phyloP scores from a whole-genome alignment of 495 filamentous ascomycete species.

The Pseudomonodictys pantanalensis region DNA sequence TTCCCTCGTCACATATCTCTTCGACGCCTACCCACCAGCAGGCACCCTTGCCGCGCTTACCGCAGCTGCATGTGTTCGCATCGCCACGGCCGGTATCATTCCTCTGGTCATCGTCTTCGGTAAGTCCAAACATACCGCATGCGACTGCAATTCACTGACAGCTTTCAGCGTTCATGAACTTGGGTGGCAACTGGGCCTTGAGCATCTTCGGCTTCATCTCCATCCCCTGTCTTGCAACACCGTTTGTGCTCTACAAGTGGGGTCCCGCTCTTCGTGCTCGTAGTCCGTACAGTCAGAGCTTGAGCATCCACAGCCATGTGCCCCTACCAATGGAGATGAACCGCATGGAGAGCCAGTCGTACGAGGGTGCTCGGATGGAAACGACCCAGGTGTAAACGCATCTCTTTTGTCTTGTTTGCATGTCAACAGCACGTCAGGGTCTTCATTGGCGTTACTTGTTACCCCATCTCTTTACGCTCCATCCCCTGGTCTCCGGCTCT shows the following conservation, averaged over 20 bases:
- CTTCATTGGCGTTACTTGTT: too few species aligned
- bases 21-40: slow-evolving; percentile 43
- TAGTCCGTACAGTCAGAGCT: slow-evolving; percentile 20
- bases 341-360: not conserved
- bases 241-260: slow-evolving; percentile 33
- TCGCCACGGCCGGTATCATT: slow-evolving; percentile 30
- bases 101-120: slow-evolving; percentile 32
- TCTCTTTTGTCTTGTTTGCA: not conserved
- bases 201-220: slow-evolving; percentile 38
- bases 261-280: slow-evolving; percentile 25
- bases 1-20: slow-evolving; percentile 44
- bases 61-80: slow-evolving; percentile 25
- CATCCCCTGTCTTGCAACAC: slow-evolving; percentile 27
- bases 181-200: slow-evolving; percentile 34
- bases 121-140: not conserved
- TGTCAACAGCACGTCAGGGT: too few species aligned
- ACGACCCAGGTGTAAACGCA: too few species aligned
- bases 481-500: too few species aligned
- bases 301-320: slow-evolving; percentile 24
- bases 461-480: too few species aligned
- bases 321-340: slow-evolving; percentile 2
- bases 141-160: not conserved
- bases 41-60: slow-evolving; percentile 37
- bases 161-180: slow-evolving; percentile 27
- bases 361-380: not conserved